A percentile compares a stretch with the other conserved stretches of the same genome.
These are phyloP conservation scores for Clonostachys rhizophaga DNA, from an alignment of 2,329 filamentous ascomycete genomes.

Conservation along the genomic window DNA sequence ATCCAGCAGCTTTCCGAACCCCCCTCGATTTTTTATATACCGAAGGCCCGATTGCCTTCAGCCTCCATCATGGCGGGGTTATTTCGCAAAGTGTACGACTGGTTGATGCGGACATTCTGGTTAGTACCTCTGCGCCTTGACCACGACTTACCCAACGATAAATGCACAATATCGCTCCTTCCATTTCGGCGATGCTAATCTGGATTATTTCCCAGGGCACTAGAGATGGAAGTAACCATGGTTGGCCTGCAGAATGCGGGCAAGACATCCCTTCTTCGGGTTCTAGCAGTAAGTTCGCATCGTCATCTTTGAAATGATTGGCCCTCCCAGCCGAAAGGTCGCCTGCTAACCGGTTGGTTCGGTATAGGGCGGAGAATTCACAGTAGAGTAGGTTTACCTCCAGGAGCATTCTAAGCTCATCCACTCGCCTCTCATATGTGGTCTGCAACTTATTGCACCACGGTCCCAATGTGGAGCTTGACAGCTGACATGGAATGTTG, in stretches of 20 bases:
- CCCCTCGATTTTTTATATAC: too few species aligned
- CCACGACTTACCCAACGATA: too few species aligned
- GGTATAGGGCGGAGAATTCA: conserved; percentile 89
- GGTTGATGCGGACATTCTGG: conserved; percentile 97
- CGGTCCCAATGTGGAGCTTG: background rate
- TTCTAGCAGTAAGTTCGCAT: conserved; percentile 77
- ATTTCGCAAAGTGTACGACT: conserved; percentile 95
- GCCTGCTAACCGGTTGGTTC: conserved; percentile 9
- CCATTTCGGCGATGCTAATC: background rate
- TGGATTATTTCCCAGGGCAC: conserved; percentile 54
- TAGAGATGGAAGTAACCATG: conserved; percentile 99
- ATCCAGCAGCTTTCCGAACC: too few species aligned
- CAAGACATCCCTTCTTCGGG: conserved; percentile 90
- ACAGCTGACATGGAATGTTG: conserved; percentile 29
- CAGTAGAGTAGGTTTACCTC: conserved; percentile 74
- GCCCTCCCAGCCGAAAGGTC: background rate
- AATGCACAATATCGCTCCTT: background rate
- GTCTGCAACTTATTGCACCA: background rate
- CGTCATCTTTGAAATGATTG: background rate
- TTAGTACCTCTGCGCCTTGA: conserved; percentile 38
- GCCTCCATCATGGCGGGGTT: conserved; percentile 70
- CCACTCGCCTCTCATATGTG: conserved; percentile 1
- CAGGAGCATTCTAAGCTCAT: background rate
- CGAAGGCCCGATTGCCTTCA: background rate
- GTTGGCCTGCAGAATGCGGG: conserved; percentile 97